Base-by-base conservation (phyloP, 306 rosid genomes). In the Crotalaria pallida region DNA sequence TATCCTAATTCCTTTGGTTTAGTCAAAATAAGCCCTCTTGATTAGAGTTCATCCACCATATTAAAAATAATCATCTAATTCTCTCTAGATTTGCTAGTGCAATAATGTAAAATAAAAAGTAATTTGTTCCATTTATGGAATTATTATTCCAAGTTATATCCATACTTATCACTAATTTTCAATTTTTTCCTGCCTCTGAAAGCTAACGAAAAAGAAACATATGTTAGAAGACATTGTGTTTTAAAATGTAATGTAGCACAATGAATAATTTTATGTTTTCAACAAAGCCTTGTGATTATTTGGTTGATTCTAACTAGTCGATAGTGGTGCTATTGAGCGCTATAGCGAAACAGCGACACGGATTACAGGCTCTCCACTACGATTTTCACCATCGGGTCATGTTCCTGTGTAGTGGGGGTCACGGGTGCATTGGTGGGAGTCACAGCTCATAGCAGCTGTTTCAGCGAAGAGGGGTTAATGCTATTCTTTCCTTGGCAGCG, bases 231-330 rank as follows among this genome's bases (percentile, higher is more conserved):
- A 58, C 15, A 31, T 57, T 13, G 27, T 59, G 58, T 58, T 58
- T 59, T 38, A 21, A 36, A 59, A 40, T 12, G 18, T 40, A 23
- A 27, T 27, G 23, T 40, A 40, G 58, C 52, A 13, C 56, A 65
- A 64, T 63, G 57, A 71, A 19, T 15, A 64, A 38, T 6, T 48
- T 72, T 29, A 36, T 11, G 36, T 65, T 41, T 48, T 78, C 65
- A 40, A 47, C 34, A 12, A 12, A 77, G 31, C 58, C 26, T 63
- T 6, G 10, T 4, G 62, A 64, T 77, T 69, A 31, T 13, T 47
- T 31, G 38, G 19, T 47, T n/a, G 59, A 72, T 27, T 49, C 18
- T 17, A 72, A 18, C 33, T 44, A 71, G 45, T 6, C 36, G 9
- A 31, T 31, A 31, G 36, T 2, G 0, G 36, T 2, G 2, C 36